Percentiles rank a stretch among this genome's conserved stretches.
phyloP scores from a whole-genome alignment of 192 early-diverging fungal species.

The Backusella luteola region DNA sequence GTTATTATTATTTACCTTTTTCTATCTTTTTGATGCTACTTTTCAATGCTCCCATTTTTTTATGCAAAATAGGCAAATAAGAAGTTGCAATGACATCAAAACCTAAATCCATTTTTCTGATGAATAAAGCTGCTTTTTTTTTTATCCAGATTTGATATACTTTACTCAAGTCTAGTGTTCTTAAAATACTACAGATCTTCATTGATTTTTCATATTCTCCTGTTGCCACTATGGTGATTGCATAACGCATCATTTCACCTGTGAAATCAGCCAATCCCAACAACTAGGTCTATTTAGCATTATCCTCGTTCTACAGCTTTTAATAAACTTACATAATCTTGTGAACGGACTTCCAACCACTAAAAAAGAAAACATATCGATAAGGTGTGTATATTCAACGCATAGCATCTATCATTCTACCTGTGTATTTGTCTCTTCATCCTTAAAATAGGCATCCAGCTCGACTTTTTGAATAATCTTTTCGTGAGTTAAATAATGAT shows the following conservation, averaged over 20 bases:
- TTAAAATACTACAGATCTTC: slow-evolving; percentile 34
- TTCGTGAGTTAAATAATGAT: slow-evolving; percentile 7
- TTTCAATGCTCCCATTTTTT: slow-evolving; percentile 18
- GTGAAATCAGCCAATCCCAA: slow-evolving; percentile 58
- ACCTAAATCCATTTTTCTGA: neutral
- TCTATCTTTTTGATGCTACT: slow-evolving; percentile 8
- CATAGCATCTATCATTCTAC: neutral
- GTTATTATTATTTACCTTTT: neutral
- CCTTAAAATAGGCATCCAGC: slow-evolving; percentile 9
- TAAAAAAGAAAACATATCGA: neutral
- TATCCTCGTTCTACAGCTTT: neutral
- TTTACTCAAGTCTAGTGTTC: slow-evolving; percentile 32
- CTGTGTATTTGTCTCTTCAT: neutral
- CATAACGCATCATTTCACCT: slow-evolving; percentile 59
- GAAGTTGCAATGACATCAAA: slow-evolving; percentile 10
- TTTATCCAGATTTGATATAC: neutral
- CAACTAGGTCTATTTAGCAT: neutral
- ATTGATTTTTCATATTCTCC: slow-evolving; percentile 31
- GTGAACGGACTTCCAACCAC: slow-evolving; percentile 1
- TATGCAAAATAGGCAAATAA: neutral
- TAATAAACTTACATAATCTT: neutral
- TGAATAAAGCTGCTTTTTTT: neutral
- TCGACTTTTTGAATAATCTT: neutral
- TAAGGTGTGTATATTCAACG: neutral
- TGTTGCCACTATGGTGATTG: slow-evolving; percentile 49